Evolutionary conservation across 2,329 filamentous ascomycete genomes (phyloP).

Genomic region (Trichoderma atroviride): DNA sequence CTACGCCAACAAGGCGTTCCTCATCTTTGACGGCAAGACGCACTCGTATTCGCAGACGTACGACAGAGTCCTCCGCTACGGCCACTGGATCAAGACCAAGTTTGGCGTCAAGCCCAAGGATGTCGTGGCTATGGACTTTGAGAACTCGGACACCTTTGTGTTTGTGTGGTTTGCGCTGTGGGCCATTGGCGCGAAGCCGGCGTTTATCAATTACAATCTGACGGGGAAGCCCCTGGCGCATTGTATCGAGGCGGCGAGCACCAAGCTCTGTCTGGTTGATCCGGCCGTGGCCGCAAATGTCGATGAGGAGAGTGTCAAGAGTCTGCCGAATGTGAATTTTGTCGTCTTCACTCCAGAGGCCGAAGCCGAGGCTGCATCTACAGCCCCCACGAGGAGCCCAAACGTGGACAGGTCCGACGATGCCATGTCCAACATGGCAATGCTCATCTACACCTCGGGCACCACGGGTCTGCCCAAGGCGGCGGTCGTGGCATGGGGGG

Average conservation of each 20-base stretch:
- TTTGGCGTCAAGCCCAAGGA: conserved; percentile 69
- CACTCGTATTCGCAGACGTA: conserved; percentile 81
- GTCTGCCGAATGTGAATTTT: conserved; percentile 57
- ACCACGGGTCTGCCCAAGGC: conserved; percentile 85
- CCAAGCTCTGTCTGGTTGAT: conserved; percentile 72
- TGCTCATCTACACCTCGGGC: conserved; percentile 83
- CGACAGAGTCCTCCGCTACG: conserved; percentile 70
- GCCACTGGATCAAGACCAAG: conserved; percentile 69
- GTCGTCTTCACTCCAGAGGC: conserved; percentile 63
- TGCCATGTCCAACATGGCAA: conserved; percentile 60
- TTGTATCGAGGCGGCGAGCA: conserved; percentile 69
- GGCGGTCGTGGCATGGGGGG: conserved; percentile 71
- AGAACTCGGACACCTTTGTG: conserved; percentile 78
- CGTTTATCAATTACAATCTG: conserved; percentile 88
- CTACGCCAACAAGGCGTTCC: conserved; percentile 57
- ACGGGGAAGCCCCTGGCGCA: conserved; percentile 71
- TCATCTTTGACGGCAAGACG: conserved; percentile 68
- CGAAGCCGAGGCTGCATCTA: conserved; percentile 56
- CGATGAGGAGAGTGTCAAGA: conserved; percentile 56
- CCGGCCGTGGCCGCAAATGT: conserved; percentile 58
- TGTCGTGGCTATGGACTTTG: conserved; percentile 78
- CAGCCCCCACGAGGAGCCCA: conserved; percentile 57
- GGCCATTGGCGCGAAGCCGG: conserved; percentile 80
- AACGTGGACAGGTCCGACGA: conserved; percentile 58
- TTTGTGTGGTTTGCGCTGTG: conserved; percentile 78